Evolutionary conservation across 257 asterid genomes (phyloP).

Genomic region (Dorcoceras hygrometricum): DNA sequence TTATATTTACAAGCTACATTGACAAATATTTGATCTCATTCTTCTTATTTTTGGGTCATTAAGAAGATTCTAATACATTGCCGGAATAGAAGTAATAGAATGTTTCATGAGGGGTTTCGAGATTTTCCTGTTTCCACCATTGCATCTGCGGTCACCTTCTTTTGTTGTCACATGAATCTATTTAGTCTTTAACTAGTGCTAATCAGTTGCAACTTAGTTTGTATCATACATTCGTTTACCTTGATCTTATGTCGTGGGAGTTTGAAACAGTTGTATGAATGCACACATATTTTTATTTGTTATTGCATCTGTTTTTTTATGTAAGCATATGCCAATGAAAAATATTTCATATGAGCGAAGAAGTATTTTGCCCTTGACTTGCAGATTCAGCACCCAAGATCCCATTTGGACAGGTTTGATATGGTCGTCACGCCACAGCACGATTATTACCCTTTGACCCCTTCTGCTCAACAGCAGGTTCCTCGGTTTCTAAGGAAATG

Average conservation of each 20-base stretch:
- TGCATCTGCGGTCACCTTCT: constrained; percentile 8
- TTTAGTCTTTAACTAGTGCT: not conserved
- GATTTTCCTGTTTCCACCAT: constrained; percentile 7
- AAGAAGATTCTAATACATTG: not conserved
- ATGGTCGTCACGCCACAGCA: constrained; percentile 89
- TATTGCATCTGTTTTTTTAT: constrained; percentile 13
- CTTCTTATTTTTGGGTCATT: not conserved
- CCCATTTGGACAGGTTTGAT: constrained; percentile 88
- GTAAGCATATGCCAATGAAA: constrained; percentile 1
- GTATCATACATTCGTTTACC: not conserved
- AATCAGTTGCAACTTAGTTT: constrained; percentile 14
- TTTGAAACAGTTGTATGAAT: not conserved
- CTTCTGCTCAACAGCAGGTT: constrained; percentile 73
- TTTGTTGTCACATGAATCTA: not conserved
- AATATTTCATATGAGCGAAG: not conserved
- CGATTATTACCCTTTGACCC: constrained; percentile 81
- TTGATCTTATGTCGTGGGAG: not conserved
- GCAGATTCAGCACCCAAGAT: constrained; percentile 98
- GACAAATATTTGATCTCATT: constrained; percentile 12
- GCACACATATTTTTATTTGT: not conserved
- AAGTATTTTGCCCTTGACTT: constrained; percentile 23
- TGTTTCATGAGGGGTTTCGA: constrained; percentile 20
- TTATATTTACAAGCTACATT: constrained; percentile 9
- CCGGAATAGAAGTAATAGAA: constrained; percentile 1
- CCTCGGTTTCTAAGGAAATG: constrained; percentile 81